Base-by-base conservation (phyloP, 2,329 filamentous ascomycete genomes). In the Plenodomus biglobosus region DNA sequence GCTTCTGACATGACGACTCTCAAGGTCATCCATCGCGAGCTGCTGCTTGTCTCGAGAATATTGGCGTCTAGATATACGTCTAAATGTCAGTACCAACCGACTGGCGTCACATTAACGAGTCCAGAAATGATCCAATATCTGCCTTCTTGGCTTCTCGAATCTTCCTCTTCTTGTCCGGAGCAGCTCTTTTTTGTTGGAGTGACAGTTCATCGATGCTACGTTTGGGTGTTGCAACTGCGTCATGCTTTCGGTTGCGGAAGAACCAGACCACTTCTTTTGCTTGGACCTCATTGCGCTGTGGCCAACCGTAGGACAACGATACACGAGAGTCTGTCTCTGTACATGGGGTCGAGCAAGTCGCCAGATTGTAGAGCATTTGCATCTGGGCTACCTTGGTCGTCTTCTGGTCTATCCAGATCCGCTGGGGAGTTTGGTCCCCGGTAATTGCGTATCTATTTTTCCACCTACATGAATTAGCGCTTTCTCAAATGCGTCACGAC, bases 91-190 rank as follows among this genome's bases (percentile, higher is more conserved):
- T 24, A 24, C 22, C 22, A 10, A 24, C 10, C 10, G 5, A 24
- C 22, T 24, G 5, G 5, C 22, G 6, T 57, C 35, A 56, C 17
- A 19, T 49, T 42, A 65, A 65, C 10, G 40, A 47, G 39, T 48
- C 60, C 16, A 67, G 38, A n/a, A 67, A 38, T 2, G 58, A 58
- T 5, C 50, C 54, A 30, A 66, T 49, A 27, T 62, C 61, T 19
- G 50, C 40, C n/a, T 55, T 46, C 42, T 61, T 66, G 17, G 42
- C 48, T 15, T 35, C 30, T 5, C 59, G 54, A n/a, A 65, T 30
- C 41, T 55, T 65, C 18, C 53, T 56, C 44, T 52, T 64, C 50
- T 64, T 63, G 27, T 24, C 51, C 22, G 42, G n/a, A 3, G 15
- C 18, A 10, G 35, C 24, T 21, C 8, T 32, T 19, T 16, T 22